Conservation (phyloP, 495 filamentous ascomycete species). For the Hypoxylon fragiforme region DNA sequence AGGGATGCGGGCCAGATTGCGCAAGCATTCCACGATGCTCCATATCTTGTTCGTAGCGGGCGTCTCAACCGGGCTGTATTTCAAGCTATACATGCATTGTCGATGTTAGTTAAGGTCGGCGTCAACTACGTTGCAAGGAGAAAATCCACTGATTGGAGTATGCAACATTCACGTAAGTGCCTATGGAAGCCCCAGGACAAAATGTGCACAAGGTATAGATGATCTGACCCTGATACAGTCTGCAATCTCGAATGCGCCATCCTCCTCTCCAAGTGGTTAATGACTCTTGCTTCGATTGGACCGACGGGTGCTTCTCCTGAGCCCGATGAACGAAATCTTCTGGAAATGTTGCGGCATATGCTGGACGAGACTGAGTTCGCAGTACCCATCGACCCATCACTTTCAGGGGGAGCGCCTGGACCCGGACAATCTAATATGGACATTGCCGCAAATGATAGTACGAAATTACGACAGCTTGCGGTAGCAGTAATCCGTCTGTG, state of each 20-base stretch:
- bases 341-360: slow-evolving; percentile 71
- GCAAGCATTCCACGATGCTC: slow-evolving; percentile 58
- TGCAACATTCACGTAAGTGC: slow-evolving; percentile 65
- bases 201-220: neutral
- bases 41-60: slow-evolving; percentile 59
- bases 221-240: slow-evolving; percentile 42
- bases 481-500: slow-evolving; percentile 66
- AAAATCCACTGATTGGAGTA: slow-evolving; percentile 70
- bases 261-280: slow-evolving; percentile 59
- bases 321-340: slow-evolving; percentile 64
- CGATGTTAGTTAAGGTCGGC: slow-evolving; percentile 67
- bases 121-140: slow-evolving; percentile 71
- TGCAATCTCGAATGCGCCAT: slow-evolving; percentile 73
- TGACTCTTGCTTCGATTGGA: slow-evolving; percentile 48
- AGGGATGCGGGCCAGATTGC: slow-evolving; percentile 65
- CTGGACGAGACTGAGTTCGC: slow-evolving; percentile 77
- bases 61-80: slow-evolving; percentile 63
- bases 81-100: slow-evolving; percentile 70
- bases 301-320: slow-evolving; percentile 49
- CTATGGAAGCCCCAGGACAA: neutral
- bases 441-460: slow-evolving; percentile 47
- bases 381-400: slow-evolving; percentile 56
- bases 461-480: slow-evolving; percentile 62
- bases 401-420: slow-evolving; percentile 42
- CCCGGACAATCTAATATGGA: slow-evolving; percentile 45